Evolutionary conservation across 441 rosid species (phyloP).

Genomic region (Capsella rubella): DNA sequence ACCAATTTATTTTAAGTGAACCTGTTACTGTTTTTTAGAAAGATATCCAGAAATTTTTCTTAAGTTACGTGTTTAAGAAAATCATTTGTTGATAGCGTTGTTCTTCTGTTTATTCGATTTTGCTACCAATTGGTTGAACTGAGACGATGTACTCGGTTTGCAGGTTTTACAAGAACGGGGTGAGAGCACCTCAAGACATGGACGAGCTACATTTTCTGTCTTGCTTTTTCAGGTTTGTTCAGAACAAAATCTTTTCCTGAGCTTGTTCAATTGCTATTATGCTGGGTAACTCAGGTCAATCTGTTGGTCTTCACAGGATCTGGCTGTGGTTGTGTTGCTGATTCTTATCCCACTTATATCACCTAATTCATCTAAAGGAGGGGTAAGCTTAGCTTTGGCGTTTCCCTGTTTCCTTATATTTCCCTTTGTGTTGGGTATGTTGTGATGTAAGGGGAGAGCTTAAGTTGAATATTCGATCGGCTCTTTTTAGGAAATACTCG

Average conservation of each 20-base stretch:
- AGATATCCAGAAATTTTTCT: background rate
- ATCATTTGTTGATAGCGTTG: background rate
- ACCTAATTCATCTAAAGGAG: slow-evolving; percentile 99
- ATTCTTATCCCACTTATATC: slow-evolving; percentile 98
- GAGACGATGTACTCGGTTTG: slow-evolving; percentile 29
- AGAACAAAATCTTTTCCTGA: slow-evolving; percentile 27
- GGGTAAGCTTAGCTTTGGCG: slow-evolving; percentile 64
- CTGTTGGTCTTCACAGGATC: slow-evolving; percentile 66
- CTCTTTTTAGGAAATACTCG: slow-evolving; percentile 5
- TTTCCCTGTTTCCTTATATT: slow-evolving; percentile 2
- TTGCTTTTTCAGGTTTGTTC: slow-evolving; percentile 90
- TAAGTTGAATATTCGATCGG: slow-evolving; percentile 21
- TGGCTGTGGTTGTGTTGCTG: slow-evolving; percentile 97
- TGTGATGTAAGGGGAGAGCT: slow-evolving; percentile 5
- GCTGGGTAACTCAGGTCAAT: slow-evolving; percentile 34
- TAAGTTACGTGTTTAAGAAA: background rate
- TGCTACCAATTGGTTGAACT: slow-evolving; percentile 24
- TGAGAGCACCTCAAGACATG: slow-evolving; percentile 99
- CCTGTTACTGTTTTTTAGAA: slow-evolving; percentile 6
- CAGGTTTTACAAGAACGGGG: slow-evolving; percentile 99
- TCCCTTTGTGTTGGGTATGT: background rate
- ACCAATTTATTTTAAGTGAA: slow-evolving; percentile 4
- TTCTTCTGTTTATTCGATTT: slow-evolving; percentile 11
- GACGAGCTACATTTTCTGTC: slow-evolving; percentile 99
- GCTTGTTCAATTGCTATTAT: slow-evolving; percentile 26